A percentile compares a stretch with the other conserved stretches of the same genome.
Evolutionary conservation across 1,284 basidiomycete genomes (phyloP).

Genomic region (Porodaedalea pini): DNA sequence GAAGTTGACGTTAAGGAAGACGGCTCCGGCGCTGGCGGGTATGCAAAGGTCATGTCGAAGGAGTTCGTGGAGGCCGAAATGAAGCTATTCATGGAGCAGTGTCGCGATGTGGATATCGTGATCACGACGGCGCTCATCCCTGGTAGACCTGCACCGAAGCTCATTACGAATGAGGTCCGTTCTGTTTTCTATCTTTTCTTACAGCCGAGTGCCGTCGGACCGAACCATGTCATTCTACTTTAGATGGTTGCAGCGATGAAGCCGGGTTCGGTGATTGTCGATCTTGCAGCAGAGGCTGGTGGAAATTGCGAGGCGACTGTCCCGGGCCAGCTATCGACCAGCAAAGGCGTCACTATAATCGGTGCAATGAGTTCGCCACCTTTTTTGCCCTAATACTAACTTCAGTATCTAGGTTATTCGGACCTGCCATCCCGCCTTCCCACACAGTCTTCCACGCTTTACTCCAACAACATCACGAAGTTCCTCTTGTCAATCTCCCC

Average conservation of each 20-base stretch:
- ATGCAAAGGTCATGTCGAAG: slow-evolving; percentile 89
- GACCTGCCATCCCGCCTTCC: slow-evolving; percentile 81
- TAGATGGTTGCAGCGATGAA: slow-evolving; percentile 83
- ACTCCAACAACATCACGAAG: slow-evolving; percentile 87
- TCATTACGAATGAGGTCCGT: slow-evolving; percentile 66
- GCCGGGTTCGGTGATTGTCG: slow-evolving; percentile 82
- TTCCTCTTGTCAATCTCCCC: slow-evolving; percentile 76
- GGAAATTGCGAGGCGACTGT: slow-evolving; percentile 80
- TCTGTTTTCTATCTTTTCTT: not conserved
- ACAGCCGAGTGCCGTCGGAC: not conserved
- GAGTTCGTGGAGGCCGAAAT: slow-evolving; percentile 87
- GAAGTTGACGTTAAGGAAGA: slow-evolving; percentile 77
- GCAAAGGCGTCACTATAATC: slow-evolving; percentile 75
- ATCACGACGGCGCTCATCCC: slow-evolving; percentile 83
- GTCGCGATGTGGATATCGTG: slow-evolving; percentile 82
- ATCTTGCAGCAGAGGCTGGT: slow-evolving; percentile 80
- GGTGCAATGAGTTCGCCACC: slow-evolving; percentile 41
- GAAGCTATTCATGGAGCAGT: slow-evolving; percentile 82
- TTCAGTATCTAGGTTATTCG: slow-evolving; percentile 56
- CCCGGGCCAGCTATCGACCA: slow-evolving; percentile 65
- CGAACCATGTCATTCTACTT: slow-evolving; percentile 1
- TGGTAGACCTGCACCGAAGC: slow-evolving; percentile 77
- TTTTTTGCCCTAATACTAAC: slow-evolving; percentile 3
- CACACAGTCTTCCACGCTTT: slow-evolving; percentile 81
- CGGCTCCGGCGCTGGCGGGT: slow-evolving; percentile 75